A percentile compares a stretch with the other conserved stretches of the same genome.
These are phyloP conservation scores for Neocatenulostroma microsporum DNA, from an alignment of 2,329 filamentous ascomycete genomes.

Conservation along the genomic window DNA sequence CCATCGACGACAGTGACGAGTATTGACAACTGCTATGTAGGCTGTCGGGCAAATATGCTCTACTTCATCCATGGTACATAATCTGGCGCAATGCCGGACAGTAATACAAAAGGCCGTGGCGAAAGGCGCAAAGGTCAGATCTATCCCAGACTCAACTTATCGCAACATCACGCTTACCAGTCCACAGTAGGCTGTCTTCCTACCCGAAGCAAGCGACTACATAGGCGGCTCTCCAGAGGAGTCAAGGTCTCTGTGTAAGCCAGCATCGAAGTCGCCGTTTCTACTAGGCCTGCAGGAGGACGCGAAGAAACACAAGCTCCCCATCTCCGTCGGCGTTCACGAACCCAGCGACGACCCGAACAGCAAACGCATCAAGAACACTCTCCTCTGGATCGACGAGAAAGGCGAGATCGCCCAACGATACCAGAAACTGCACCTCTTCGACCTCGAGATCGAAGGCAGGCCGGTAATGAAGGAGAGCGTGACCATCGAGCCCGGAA, in stretches of 20 bases:
- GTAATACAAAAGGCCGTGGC: conserved; percentile 65
- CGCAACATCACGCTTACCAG: too few relatives aligned
- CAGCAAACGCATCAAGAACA: conserved; percentile 53
- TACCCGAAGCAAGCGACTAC: conserved; percentile 88
- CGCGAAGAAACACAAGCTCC: conserved; percentile 56
- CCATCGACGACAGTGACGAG: not conserved
- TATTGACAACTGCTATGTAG: conserved; percentile 42
- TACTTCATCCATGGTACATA: conserved; percentile 67
- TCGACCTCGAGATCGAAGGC: conserved; percentile 55
- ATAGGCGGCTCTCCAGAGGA: conserved; percentile 63
- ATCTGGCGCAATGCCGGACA: conserved; percentile 67
- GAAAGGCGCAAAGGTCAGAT: conserved; percentile 65
- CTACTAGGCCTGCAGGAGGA: conserved; percentile 64
- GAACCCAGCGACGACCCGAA: conserved; percentile 51
- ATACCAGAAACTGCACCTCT: conserved; percentile 89
- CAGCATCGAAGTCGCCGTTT: conserved; percentile 61
- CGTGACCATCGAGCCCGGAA: conserved; percentile 61
- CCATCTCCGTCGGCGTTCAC: conserved; percentile 83
- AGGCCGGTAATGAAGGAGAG: conserved; percentile 57
- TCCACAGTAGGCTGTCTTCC: conserved; percentile 70
- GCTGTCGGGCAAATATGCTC: conserved; percentile 87
- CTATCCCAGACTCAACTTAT: conserved; percentile 6
- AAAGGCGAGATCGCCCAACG: conserved; percentile 51
- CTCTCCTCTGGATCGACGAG: conserved; percentile 58
- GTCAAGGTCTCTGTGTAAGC: conserved; percentile 61